phyloP scores from a whole-genome alignment of 345 rosid species.

The Zanthoxylum bungeanum region DNA sequence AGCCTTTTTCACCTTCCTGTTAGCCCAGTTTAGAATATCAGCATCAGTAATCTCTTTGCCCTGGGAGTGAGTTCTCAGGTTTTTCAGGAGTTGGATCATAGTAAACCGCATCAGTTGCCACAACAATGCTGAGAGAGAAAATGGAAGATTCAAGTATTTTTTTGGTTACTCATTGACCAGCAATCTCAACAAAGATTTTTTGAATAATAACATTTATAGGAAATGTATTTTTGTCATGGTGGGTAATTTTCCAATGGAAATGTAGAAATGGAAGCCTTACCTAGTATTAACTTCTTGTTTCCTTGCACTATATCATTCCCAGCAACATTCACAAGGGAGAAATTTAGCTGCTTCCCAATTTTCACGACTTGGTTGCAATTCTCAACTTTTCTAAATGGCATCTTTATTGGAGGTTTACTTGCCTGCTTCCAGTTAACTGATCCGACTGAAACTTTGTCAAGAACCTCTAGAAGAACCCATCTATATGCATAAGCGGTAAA shows the following conservation, averaged over 20 bases:
- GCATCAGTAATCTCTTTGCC: constrained; percentile 92
- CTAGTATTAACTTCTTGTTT: constrained; percentile 79
- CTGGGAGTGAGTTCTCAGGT: constrained; percentile 82
- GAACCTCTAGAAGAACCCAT: constrained; percentile 89
- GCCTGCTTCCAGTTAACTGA: constrained; percentile 85
- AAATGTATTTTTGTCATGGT: not conserved
- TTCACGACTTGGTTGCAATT: constrained; percentile 80
- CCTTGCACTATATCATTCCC: constrained; percentile 95
- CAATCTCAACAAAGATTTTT: not conserved
- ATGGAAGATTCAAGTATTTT: constrained; percentile 6
- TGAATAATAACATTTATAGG: too few species aligned
- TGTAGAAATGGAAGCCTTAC: constrained; percentile 28
- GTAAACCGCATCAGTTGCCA: constrained; percentile 98
- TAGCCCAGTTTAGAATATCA: constrained; percentile 89
- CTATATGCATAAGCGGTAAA: constrained; percentile 39
- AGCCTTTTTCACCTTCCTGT: constrained; percentile 74
- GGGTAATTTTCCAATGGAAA: not conserved
- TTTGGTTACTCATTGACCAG: not conserved
- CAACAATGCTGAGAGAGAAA: constrained; percentile 59
- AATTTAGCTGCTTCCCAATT: constrained; percentile 68
- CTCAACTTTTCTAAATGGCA: constrained; percentile 91
- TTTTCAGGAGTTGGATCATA: constrained; percentile 93
- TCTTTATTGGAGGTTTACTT: constrained; percentile 83
- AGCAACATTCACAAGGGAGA: constrained; percentile 97
- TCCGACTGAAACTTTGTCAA: constrained; percentile 67